These are phyloP conservation scores for Protostelium mycophagum DNA, from an alignment of 78 protist species.

Conservation along the genomic window DNA sequence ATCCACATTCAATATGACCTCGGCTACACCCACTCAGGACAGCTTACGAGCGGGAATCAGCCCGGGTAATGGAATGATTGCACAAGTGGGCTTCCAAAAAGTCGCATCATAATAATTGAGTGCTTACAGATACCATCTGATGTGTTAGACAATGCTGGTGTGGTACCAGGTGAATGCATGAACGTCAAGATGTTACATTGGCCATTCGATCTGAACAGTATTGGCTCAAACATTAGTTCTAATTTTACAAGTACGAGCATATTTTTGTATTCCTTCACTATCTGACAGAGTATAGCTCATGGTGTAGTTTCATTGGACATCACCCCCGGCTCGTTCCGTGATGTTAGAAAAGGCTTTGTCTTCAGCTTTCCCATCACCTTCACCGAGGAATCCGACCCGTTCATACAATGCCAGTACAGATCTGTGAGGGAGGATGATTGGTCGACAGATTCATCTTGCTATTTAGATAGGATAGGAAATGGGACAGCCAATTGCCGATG, in stretches of 20 bases:
- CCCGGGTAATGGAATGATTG: not conserved
- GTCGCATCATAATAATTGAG: too few species aligned
- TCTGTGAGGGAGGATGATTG: not conserved
- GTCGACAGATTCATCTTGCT: not conserved
- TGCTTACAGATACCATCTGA: not conserved
- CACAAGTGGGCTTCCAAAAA: too few species aligned
- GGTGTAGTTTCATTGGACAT: not conserved
- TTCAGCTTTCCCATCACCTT: not conserved
- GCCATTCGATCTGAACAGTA: not conserved
- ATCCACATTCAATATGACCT: not conserved
- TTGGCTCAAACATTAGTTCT: too few species aligned
- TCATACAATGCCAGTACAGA: not conserved
- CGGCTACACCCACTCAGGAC: not conserved
- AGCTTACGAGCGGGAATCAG: not conserved
- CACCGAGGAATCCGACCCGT: not conserved
- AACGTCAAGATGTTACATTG: not conserved
- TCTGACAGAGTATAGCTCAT: too few species aligned
- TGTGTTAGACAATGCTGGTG: not conserved
- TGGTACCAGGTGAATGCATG: not conserved
- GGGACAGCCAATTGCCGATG: not conserved
- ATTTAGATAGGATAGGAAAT: not conserved
- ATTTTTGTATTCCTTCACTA: not conserved
- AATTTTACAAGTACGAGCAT: too few species aligned
- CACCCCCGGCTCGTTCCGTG: not conserved
- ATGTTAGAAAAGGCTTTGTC: not conserved